phyloP scores from a whole-genome alignment of 768 basidiomycete genomes.

The Pholiota conissans region DNA sequence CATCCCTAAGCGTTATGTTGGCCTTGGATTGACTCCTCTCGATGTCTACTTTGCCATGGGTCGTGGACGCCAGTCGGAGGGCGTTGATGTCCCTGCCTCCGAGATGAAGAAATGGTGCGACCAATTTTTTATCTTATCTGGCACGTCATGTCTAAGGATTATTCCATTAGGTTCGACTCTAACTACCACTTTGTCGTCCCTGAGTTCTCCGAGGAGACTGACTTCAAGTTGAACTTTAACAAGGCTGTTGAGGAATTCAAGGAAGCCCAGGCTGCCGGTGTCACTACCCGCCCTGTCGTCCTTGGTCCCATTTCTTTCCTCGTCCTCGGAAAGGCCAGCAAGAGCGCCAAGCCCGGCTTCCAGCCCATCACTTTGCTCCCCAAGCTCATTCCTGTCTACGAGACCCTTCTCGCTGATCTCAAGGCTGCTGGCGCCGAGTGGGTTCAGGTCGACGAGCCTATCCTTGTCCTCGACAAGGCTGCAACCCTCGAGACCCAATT shows the following conservation, averaged over 20 bases:
- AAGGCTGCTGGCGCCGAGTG: slow-evolving; percentile 92
- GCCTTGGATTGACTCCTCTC: slow-evolving; percentile 81
- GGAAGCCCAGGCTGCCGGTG: slow-evolving; percentile 89
- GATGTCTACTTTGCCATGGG: slow-evolving; percentile 99
- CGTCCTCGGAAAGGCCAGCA: slow-evolving; percentile 85
- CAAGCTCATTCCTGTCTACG: slow-evolving; percentile 90
- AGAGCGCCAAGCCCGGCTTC: slow-evolving; percentile 82
- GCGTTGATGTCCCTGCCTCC: slow-evolving; percentile 93
- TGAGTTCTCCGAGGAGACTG: slow-evolving; percentile 85
- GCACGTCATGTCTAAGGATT: neutral
- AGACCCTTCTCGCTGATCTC: slow-evolving; percentile 84
- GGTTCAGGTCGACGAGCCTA: slow-evolving; percentile 97
- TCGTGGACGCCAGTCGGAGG: slow-evolving; percentile 92
- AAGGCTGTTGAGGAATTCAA: slow-evolving; percentile 93
- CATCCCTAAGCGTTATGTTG: slow-evolving; percentile 91
- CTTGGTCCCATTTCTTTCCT: slow-evolving; percentile 97
- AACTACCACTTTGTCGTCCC: slow-evolving; percentile 99
- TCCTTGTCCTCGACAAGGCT: slow-evolving; percentile 90
- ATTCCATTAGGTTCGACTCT: slow-evolving; percentile 97
- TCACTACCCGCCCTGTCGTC: slow-evolving; percentile 92
- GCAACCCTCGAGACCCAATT: slow-evolving; percentile 77
- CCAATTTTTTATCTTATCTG: neutral
- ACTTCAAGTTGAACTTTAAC: slow-evolving; percentile 96
- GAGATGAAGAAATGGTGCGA: slow-evolving; percentile 99
- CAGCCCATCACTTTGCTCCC: slow-evolving; percentile 88